A percentile compares a stretch with the other conserved stretches of the same genome.
Conservation (phyloP, 768 basidiomycete genomes). For the Pleurotus tuber-regium region DNA sequence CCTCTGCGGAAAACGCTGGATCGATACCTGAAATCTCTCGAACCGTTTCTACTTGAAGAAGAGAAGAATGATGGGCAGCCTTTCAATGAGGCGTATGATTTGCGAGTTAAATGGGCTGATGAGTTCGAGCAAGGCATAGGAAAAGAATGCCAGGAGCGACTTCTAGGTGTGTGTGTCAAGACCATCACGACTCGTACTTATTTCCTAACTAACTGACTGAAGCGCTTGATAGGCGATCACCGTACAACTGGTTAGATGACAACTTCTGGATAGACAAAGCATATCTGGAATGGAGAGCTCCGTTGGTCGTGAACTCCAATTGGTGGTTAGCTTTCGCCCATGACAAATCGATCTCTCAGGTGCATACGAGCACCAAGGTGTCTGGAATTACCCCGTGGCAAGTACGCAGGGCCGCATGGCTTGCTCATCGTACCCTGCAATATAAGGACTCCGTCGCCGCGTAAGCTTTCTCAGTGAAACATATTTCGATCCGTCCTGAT, state of each 20-base stretch:
- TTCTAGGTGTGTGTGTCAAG: constrained; percentile 64
- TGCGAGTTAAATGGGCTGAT: constrained; percentile 56
- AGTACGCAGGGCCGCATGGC: constrained; percentile 79
- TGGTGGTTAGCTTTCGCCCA: constrained; percentile 93
- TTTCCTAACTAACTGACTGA: constrained; percentile 17
- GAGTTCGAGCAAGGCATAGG: constrained; percentile 77
- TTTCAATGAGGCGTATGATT: constrained; percentile 49
- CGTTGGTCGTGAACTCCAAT: constrained; percentile 87
- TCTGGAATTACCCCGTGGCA: constrained; percentile 76
- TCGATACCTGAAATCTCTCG: constrained; percentile 73
- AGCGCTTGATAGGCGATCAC: constrained; percentile 82
- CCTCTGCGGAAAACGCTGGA: constrained; percentile 71
- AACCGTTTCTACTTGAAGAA: constrained; percentile 78
- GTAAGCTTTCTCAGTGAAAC: constrained; percentile 38
- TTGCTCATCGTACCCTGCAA: constrained; percentile 66
- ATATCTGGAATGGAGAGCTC: constrained; percentile 85
- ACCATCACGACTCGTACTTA: constrained; percentile 16
- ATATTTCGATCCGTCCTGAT: constrained; percentile 7
- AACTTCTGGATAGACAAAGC: constrained; percentile 88
- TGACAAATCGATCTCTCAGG: constrained; percentile 59
- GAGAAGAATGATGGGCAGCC: constrained; percentile 54
- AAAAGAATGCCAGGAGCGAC: constrained; percentile 62
- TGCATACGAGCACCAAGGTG: constrained; percentile 33
- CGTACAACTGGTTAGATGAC: constrained; percentile 92
- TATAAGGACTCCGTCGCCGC: constrained; percentile 65